Evolutionary conservation across 371 early-diverging fungal species (phyloP), one percentile per base, ranked within the genome.

Genomic region (Chytridium lagenaria): DNA sequence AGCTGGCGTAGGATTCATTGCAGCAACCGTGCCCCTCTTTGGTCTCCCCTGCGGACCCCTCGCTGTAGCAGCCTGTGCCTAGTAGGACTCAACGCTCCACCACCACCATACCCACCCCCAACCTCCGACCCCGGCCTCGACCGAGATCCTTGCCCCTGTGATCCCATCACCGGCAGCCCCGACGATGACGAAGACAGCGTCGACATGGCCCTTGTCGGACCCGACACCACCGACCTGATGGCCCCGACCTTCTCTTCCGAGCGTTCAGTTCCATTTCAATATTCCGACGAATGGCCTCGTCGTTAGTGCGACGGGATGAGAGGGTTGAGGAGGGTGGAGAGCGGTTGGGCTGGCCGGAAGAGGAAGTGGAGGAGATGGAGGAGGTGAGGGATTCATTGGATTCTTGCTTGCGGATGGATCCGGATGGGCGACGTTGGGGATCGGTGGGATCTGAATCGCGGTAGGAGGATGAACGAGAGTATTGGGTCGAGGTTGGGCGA

Each of bases 1-100:
- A 3, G 73, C 65, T 1, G 77, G 73, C 15, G 65, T 69, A 7
- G 77, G 77, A 38, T 66, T 37, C 67, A 78, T 64, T 16, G 75
- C 70, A 3, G 70, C 75, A 19, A 75, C 75, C 26, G 75, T 70
- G 2, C 75, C 75, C 40, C 34, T 63, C 63, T 34, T 63, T 36
- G 3, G 10, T 28, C 49, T 37, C 44, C 28, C 15, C 67, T 37
- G n/a, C n/a, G n/a, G n/a, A n/a, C n/a, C n/a, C 28, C 49, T 28
- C 67, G 23, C 12, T 22, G 38, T 23, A 66, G 19, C 67, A 2
- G 40, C 44, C 19, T 7, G 5, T 2, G 36, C 15, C n/a, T n/a
- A n/a, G 23, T 30, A 22, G 67, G 12, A 7, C 5, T 15, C 16
- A 2, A 12, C 26, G 22, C 44, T 40, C 67, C 67, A 30, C 5